Percentiles rank a stretch among this genome's conserved stretches.
phyloP scores from a whole-genome alignment of 1,284 basidiomycete species.

The Fomitopsis palustris region DNA sequence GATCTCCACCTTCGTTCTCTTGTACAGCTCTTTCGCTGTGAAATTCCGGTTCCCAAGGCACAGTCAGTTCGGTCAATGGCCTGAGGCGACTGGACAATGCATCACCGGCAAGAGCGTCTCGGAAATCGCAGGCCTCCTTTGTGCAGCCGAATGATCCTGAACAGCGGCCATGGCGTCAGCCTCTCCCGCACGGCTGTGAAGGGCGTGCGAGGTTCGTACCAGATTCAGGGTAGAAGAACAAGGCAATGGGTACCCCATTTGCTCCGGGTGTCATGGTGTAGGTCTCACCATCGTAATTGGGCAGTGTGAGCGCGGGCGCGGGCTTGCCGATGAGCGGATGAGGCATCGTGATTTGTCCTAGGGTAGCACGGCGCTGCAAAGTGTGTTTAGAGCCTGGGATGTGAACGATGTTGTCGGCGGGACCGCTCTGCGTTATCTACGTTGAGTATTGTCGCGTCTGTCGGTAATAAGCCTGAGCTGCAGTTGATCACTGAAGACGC shows the following conservation, averaged over 20 bases:
- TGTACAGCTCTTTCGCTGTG: constrained; percentile 65
- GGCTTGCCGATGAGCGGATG: constrained; percentile 45
- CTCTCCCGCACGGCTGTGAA: constrained; percentile 12
- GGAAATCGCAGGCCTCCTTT: constrained; percentile 74
- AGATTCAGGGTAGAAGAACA: constrained; percentile 77
- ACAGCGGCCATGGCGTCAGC: constrained; percentile 11
- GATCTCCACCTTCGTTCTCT: constrained; percentile 57
- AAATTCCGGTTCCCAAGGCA: not conserved
- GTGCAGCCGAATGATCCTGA: constrained; percentile 74
- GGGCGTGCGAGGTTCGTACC: constrained; percentile 30
- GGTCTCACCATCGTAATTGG: constrained; percentile 43
- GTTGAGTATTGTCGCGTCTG: too few relatives aligned
- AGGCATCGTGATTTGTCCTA: constrained; percentile 18
- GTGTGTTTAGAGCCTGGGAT: too few relatives aligned
- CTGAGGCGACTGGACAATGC: not conserved
- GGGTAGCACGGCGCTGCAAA: too few relatives aligned
- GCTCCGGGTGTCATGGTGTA: constrained; percentile 47
- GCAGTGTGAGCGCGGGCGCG: constrained; percentile 50
- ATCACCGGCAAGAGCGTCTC: constrained; percentile 67
- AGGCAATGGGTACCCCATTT: constrained; percentile 47
- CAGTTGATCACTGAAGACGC: too few relatives aligned
- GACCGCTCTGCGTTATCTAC: too few relatives aligned
- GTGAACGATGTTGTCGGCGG: too few relatives aligned
- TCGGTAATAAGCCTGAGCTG: too few relatives aligned
- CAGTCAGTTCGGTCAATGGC: not conserved